phyloP scores from a whole-genome alignment of 805 yeast genomes.

The Nakazawaea peltata region DNA sequence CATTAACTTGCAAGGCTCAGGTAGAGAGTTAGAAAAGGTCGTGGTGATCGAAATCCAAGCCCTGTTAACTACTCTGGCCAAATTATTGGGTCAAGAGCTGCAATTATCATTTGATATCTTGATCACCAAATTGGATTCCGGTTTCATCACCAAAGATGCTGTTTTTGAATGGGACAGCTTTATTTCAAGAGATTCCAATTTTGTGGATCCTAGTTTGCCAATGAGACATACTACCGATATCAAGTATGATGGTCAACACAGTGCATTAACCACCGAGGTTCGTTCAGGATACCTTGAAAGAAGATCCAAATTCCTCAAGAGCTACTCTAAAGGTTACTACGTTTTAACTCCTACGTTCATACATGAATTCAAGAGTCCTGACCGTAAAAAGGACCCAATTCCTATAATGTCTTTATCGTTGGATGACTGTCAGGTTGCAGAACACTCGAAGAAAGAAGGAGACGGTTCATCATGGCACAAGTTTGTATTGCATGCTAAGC shows the following conservation, averaged over 20 bases:
- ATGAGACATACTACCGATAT: slow-evolving; percentile 57
- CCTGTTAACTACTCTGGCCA: slow-evolving; percentile 66
- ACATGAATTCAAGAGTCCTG: slow-evolving; percentile 84
- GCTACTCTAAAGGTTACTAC: slow-evolving; percentile 87
- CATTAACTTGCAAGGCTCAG: slow-evolving; percentile 78
- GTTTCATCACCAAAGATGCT: slow-evolving; percentile 71
- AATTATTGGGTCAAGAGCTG: slow-evolving; percentile 64
- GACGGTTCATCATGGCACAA: slow-evolving; percentile 51
- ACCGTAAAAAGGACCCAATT: slow-evolving; percentile 69
- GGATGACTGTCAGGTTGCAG: slow-evolving; percentile 74
- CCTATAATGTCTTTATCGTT: slow-evolving; percentile 81
- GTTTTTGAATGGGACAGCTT: slow-evolving; percentile 86
- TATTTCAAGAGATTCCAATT: slow-evolving; percentile 61
- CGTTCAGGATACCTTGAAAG: slow-evolving; percentile 81
- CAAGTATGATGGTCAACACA: slow-evolving; percentile 57
- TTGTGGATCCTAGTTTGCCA: slow-evolving; percentile 55
- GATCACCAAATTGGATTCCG: slow-evolving; percentile 56
- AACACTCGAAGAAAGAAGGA: slow-evolving; percentile 70
- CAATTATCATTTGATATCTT: slow-evolving; percentile 60
- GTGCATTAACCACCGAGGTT: slow-evolving; percentile 59
- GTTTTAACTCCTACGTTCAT: slow-evolving; percentile 82
- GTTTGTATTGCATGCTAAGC: slow-evolving; percentile 72
- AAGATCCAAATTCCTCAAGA: slow-evolving; percentile 83
- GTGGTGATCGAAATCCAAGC: slow-evolving; percentile 83
- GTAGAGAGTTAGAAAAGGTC: slow-evolving; percentile 80